Base-by-base conservation (phyloP, 2,329 filamentous ascomycete species). In the Monilinia laxa region DNA sequence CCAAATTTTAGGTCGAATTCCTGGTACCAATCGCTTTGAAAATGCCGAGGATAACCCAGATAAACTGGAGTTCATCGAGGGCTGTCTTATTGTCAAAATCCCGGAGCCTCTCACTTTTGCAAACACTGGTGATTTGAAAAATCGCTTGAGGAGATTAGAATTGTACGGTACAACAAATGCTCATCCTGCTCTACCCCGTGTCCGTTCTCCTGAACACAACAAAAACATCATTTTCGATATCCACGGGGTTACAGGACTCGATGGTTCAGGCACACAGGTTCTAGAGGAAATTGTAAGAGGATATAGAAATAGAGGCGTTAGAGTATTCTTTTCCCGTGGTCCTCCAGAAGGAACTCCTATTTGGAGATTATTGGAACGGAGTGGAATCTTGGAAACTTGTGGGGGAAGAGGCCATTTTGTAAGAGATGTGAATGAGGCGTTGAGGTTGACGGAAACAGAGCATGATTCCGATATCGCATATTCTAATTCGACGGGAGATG, bases 81-180 rank as follows among this genome's bases (percentile, higher is more conserved):
- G 94, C 20, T 96, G 91, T 68, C 81, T 99, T 12, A 97, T 99
- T 68, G 92, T 98, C 74, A 98, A 98, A 81, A 98, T 99, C 65
- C 94, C 95, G 0, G 95, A 99, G 76, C 95, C 95, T 0, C 81
- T 99, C 62, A 98, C 94, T 0, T 99, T 99, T 77, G 94, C 94
- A 75, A 99, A 99, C 77, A 98, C 95, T 0, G 95, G 93, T 57
- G 91, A 95, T 72, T 81, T 99, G 55, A 96, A 96, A 78, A 90
- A 89, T 63, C 85, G 95, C 4, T 83, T 99, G 14, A 84, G 90
- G 7, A 83, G 95, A 9, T 83, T 99, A 1, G 95, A 98, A 78
- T 84, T 93, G 28, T 97, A 98, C 75, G 95, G 95, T n/a, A 94
- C 92, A 0, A 88, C 83, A 56, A 82, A 85, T 64, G 92, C 91